Conservation (phyloP, 495 filamentous ascomycete genomes). For the Astrothelium subdiscretum region DNA sequence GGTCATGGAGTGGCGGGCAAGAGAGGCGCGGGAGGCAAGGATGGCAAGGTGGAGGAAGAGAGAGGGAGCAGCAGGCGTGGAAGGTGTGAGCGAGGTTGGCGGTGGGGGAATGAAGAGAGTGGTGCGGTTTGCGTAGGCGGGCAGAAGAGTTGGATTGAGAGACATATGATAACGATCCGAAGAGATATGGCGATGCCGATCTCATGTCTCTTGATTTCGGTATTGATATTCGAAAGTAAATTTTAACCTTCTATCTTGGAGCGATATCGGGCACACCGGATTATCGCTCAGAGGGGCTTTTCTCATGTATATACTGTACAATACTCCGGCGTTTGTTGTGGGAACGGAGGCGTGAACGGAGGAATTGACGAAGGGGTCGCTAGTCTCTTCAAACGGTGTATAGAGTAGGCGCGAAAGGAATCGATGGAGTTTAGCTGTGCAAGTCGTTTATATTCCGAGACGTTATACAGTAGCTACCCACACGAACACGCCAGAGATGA, state of each 20-base stretch:
- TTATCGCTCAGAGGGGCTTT: no score
- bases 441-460: not conserved
- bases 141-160: not conserved
- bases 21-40: conserved; percentile 74
- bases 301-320: not conserved
- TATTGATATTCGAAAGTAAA: no score
- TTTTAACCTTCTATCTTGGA: no score
- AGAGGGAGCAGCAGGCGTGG: conserved; percentile 35
- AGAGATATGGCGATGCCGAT: no score
- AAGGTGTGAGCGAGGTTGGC: not conserved
- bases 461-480: not conserved
- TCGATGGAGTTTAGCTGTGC: not conserved
- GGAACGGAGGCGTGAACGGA: not conserved
- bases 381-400: not conserved
- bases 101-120: conserved; percentile 26
- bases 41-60: conserved; percentile 35
- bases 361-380: not conserved
- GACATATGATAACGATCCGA: not conserved
- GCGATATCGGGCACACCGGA: no score
- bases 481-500: not conserved
- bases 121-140: not conserved
- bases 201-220: no score
- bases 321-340: not conserved
- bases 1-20: conserved; percentile 67
- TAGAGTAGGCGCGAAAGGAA: not conserved